Percentiles rank a stretch among this genome's conserved stretches.
These are phyloP conservation scores for Trapa incisa DNA, from an alignment of 345 rosid species.

Conservation along the genomic window DNA sequence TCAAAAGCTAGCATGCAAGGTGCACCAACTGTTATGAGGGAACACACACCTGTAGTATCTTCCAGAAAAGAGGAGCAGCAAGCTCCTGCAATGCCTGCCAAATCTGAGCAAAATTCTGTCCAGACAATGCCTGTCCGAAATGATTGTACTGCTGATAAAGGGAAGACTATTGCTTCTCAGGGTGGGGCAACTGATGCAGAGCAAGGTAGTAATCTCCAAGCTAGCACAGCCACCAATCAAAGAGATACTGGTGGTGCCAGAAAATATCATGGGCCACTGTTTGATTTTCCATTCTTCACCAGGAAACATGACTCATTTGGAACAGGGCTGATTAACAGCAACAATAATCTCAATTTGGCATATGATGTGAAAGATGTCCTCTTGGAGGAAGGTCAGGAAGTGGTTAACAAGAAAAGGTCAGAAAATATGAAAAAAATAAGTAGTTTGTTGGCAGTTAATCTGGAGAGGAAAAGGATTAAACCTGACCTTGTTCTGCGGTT, in stretches of 20 bases:
- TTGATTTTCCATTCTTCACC: slow-evolving; percentile 97
- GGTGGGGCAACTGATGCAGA: slow-evolving; percentile 40
- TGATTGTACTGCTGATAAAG: slow-evolving; percentile 59
- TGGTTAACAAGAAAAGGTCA: slow-evolving; percentile 59
- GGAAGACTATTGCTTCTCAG: slow-evolving; percentile 52
- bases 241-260: slow-evolving; percentile 71
- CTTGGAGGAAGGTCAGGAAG: slow-evolving; percentile 79
- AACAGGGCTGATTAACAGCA: slow-evolving; percentile 50
- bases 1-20: slow-evolving; percentile 33
- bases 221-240: slow-evolving; percentile 36
- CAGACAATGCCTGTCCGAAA: slow-evolving; percentile 38
- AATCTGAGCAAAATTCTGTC: slow-evolving; percentile 67
- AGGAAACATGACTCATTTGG: slow-evolving; percentile 88
- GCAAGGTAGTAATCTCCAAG: slow-evolving; percentile 58
- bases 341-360: slow-evolving; percentile 66
- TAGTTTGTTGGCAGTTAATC: slow-evolving; percentile 63
- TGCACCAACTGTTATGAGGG: slow-evolving; percentile 38
- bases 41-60: slow-evolving; percentile 26
- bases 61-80: slow-evolving; percentile 70
- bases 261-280: slow-evolving; percentile 93
- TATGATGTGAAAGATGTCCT: slow-evolving; percentile 90
- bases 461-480: slow-evolving; percentile 93
- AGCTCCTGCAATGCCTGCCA: slow-evolving; percentile 33
- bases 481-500: slow-evolving; percentile 96
- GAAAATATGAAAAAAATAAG: slow-evolving; percentile 76